Base-by-base conservation (phyloP, 257 asterid genomes). In the Petunia secreta region DNA sequence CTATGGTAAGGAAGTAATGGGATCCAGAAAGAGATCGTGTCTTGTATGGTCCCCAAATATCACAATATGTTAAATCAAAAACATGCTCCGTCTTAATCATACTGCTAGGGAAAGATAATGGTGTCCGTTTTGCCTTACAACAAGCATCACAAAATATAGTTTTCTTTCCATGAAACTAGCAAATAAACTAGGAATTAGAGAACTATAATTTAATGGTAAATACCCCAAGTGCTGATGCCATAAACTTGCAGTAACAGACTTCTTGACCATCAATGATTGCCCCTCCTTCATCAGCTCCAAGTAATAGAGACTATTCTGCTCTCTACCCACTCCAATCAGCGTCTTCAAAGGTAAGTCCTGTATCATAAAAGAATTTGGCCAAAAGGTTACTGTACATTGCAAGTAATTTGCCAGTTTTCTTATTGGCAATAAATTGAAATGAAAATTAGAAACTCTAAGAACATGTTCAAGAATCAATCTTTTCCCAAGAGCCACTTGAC, bases 251-350 rank as follows among this genome's bases (percentile, higher is more conserved):
- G 15, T 16, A 14, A 46, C 15, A 16, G 7, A 54, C 39, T 38
- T 38, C 34, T 41, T 78, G n/a, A 79, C 75, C 4, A 25, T 63
- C 75, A 44, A 59, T 82, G 75, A 38, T 14, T 74, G 54, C 7
- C 50, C 37, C 40, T 11, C n/a, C 10, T 11, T 6, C 9, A 11
- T n/a, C 4, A 10, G 2, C n/a, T 16, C 16, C 7, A 78, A 13
- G 46, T 43, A 77, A 43, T 77, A 77, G 1, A 77, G 41, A 3
- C 85, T 82, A 63, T 79, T 10, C 36, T 7, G 11, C 7, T 4
- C n/a, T n/a, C 50, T 78, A 43, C 81, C 85, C 79, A 7, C 7
- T 25, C 83, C 75, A 81, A 84, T 62, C 64, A 2, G 41, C 57
- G 7, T 83, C 82, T 9, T 80, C 44, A 10, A 40, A 68, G 2